Conservation (phyloP, 148 eudicot species). For the Fagopyrum tataricum region DNA sequence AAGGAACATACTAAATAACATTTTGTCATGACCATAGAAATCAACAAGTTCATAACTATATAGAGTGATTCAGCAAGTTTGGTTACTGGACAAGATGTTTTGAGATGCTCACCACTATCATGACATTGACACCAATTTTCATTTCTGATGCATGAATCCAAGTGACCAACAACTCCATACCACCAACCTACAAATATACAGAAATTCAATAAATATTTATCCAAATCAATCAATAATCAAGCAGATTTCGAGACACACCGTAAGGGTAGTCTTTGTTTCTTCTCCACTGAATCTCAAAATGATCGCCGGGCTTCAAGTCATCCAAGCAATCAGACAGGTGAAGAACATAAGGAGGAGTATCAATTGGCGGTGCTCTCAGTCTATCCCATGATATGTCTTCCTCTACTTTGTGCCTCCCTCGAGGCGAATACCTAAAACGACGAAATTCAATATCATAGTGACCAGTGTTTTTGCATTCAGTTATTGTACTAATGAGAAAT, state of each 20-base stretch:
- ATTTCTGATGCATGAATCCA: slow-evolving; percentile 49
- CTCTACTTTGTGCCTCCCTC: slow-evolving; percentile 60
- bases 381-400: slow-evolving; percentile 74
- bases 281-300: slow-evolving; percentile 95
- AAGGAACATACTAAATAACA: neutral
- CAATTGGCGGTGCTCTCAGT: slow-evolving; percentile 62
- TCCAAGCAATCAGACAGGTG: slow-evolving; percentile 58
- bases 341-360: slow-evolving; percentile 58
- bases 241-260: slow-evolving; percentile 29
- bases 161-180: slow-evolving; percentile 92
- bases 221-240: neutral
- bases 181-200: slow-evolving; percentile 72
- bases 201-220: neutral
- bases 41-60: neutral
- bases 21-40: too few relatives aligned
- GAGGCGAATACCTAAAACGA: slow-evolving; percentile 45
- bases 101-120: slow-evolving; percentile 43
- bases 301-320: slow-evolving; percentile 74
- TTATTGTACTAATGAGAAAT: too few relatives aligned
- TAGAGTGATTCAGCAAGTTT: neutral
- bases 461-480: too few relatives aligned
- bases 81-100: neutral
- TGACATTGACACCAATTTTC: slow-evolving; percentile 52
- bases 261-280: slow-evolving; percentile 65
- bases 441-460: neutral